Percentiles rank a stretch among this genome's conserved stretches.
Conservation (phyloP, 495 filamentous ascomycete species). For the Penicillium waksmanii region DNA sequence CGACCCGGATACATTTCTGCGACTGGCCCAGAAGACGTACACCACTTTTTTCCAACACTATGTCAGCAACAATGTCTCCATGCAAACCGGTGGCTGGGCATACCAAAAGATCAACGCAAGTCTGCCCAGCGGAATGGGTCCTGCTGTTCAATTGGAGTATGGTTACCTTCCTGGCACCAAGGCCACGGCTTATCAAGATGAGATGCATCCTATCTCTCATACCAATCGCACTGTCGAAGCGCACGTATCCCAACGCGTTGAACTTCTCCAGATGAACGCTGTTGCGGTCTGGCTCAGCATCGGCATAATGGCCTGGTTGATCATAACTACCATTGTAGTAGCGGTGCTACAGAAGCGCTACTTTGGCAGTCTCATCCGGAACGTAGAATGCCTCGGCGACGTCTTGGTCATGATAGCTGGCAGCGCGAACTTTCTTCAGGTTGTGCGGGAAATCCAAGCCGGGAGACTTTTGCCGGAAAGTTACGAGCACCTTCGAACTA, state of each 20-base stretch:
- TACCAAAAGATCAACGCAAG: constrained; percentile 38
- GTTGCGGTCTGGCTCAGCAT: constrained; percentile 42
- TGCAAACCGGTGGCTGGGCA: constrained; percentile 26
- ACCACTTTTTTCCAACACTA: too few species aligned
- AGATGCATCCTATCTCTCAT: constrained; percentile 26
- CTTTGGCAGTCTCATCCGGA: constrained; percentile 25
- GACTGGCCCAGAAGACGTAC: too few species aligned
- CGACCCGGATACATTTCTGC: constrained; percentile 10
- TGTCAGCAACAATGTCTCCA: too few species aligned
- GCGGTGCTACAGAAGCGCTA: constrained; percentile 25
- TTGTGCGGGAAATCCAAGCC: constrained; percentile 23
- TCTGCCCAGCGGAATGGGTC: too few species aligned
- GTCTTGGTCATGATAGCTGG: constrained; percentile 25
- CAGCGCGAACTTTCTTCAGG: constrained; percentile 23
- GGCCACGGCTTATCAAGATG: constrained; percentile 21
- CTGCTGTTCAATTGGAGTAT: too few species aligned
- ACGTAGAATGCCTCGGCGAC: constrained; percentile 27
- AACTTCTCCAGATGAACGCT: constrained; percentile 34
- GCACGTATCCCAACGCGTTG: constrained; percentile 26
- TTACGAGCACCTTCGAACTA: constrained; percentile 19
- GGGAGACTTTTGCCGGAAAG: constrained; percentile 10
- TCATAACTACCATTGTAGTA: constrained; percentile 30
- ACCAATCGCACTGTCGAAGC: constrained; percentile 23
- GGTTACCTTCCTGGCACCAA: constrained; percentile 7
- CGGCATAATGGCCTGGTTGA: constrained; percentile 37